Base-by-base conservation (phyloP, 2,329 filamentous ascomycete species). In the Fusarium ramigenum region DNA sequence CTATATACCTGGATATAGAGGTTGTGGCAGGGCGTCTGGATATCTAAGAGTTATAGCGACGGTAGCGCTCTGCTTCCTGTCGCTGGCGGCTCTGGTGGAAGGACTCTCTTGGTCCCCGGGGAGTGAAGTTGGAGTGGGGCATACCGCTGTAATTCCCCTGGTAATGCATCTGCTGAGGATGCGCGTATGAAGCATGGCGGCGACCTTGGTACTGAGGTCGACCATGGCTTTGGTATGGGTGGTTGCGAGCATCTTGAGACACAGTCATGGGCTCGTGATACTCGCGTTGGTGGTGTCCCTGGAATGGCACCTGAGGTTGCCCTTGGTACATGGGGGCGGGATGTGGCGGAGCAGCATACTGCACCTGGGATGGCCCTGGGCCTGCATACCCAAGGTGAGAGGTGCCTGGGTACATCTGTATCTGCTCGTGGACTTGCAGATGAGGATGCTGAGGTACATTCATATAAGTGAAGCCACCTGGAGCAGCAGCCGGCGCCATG, bases 11-110 rank as follows among this genome's bases (percentile, higher is more conserved):
- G 50, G 50, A 40, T 40, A n/a, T 54, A 39, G 25, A 28, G 15
- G 50, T 40, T 12, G 8, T 54, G 34, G 34, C 34, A 40, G 1
- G 34, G 23, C 19, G 19, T 40, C 23, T 30, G 14, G 23, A 28
- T 16, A n/a, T 28, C 32, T 25, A 44, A 21, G 25, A 43, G 32
- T 65, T 70, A 42, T 65, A 65, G 39, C 52, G 59, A 40, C 28
- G n/a, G 36, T 70, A 69, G 23, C 59, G 52, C 36, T 47, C 59
- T n/a, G 60, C 46, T 23, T 69, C 65, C 23, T 18, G 19, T 28
- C 49, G 64, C 47, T 71, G 47, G 53, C 43, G 54, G 12, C 19
- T 46, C 44, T 68, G 43, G 42, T 68, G 56, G 9, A 59, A 34
- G 19, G 58, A 46, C 28, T 72, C 62, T 18, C 39, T 18, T 7